Base-by-base conservation (phyloP, 1,284 basidiomycete species). In the Athelia sp. region DNA sequence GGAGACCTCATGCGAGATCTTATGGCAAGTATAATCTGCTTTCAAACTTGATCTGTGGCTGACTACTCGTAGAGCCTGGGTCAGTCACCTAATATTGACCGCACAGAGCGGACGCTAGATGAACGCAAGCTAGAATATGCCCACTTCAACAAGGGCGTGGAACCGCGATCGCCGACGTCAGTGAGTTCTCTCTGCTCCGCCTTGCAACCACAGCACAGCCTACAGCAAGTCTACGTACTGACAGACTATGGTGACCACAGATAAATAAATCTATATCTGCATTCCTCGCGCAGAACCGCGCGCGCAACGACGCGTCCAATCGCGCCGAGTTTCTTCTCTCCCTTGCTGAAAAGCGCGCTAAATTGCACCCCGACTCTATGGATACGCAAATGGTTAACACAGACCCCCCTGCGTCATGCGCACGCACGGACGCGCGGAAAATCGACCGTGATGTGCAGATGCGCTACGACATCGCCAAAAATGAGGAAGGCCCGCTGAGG, bases 381-480 rank as follows among this genome's bases (percentile, higher is more conserved):
- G 52, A 53, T 45, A 50, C 52, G 43, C 60, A 65, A 53, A 53
- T 59, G 53, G 65, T n/a, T n/a, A n/a, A n/a, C n/a, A n/a, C 56
- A 6, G 63, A 64, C 47, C 55, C 49, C 42, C 57, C n/a, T n/a
- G n/a, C 72, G 2, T 85, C 86, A 4, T 89, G 86, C 56, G 87
- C 87, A 14, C 79, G 87, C 3, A 77, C 78, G 2, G 84, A 89
- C 53, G 83, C 87, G 22, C 85, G 81, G 59, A 67, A 73, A 0
- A 68, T 88, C 32, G 78, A 90, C 59, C 70, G 88, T 45, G 84
- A 88, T 50, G 65, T 78, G 0, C 88, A 90, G 60, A 88, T 90
- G 74, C 87, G 85, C 62, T 90, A 89, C 54, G 87, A 90, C 60
- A 84, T 90, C 50, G 84, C 83, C 21, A 87, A 82, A 64, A 89